Evolutionary conservation across 768 basidiomycete genomes (phyloP).

Genomic region (Russula lepida): DNA sequence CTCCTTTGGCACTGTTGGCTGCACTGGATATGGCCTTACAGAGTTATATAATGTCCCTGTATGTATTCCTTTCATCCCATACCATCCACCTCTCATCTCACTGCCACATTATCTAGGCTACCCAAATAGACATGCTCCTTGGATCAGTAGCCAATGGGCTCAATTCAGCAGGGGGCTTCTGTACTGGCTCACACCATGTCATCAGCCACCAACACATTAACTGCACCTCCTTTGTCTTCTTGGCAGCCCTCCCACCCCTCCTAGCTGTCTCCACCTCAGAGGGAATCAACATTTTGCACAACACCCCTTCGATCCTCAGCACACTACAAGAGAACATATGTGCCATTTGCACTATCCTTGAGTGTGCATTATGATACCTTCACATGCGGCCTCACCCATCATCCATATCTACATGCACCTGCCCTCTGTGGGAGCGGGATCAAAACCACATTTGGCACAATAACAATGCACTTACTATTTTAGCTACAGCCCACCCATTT

Average conservation of each 20-base stretch:
- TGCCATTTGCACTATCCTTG: constrained; percentile 69
- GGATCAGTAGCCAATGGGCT: constrained; percentile 84
- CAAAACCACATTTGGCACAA: too few relatives aligned
- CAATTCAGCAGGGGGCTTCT: constrained; percentile 86
- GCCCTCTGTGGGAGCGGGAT: constrained; percentile 22
- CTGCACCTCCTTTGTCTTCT: constrained; percentile 91
- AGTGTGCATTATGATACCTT: constrained; percentile 77
- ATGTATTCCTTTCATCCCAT: constrained; percentile 25
- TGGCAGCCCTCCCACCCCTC: constrained; percentile 86
- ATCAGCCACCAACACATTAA: constrained; percentile 97
- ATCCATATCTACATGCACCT: constrained; percentile 70
- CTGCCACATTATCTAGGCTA: not conserved
- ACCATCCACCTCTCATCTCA: not conserved
- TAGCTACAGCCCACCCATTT: too few relatives aligned
- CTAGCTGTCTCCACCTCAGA: constrained; percentile 86
- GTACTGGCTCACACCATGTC: constrained; percentile 76
- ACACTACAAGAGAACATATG: constrained; percentile 76
- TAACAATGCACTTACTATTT: too few relatives aligned
- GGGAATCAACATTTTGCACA: constrained; percentile 70
- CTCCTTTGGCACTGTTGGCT: constrained; percentile 88
- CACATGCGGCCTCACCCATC: constrained; percentile 77
- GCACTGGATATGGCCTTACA: constrained; percentile 90
- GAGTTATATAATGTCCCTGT: constrained; percentile 93
- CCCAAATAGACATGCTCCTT: constrained; percentile 88
- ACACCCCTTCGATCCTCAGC: constrained; percentile 65